phyloP scores from a whole-genome alignment of 352 stramenopile genomes.

The Lagenidium giganteum region DNA sequence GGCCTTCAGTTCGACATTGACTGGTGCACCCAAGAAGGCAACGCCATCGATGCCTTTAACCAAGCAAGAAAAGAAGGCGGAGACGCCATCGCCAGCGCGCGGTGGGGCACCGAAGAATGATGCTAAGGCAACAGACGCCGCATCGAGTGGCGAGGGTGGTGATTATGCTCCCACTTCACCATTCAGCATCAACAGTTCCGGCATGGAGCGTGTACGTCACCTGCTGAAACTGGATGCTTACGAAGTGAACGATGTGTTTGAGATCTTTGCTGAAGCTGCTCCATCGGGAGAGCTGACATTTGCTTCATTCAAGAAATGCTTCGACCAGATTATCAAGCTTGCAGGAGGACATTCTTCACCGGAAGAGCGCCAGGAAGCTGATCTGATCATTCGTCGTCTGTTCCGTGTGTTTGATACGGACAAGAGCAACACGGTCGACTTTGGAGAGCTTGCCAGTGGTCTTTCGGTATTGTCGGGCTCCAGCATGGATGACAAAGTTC shows the following conservation, averaged over 20 bases:
- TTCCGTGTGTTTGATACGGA: conserved; percentile 84
- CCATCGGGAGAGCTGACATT: conserved; percentile 76
- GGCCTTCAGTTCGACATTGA: no score
- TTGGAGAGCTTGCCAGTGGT: conserved; percentile 79
- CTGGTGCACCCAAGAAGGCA: not conserved
- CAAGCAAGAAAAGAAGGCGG: not conserved
- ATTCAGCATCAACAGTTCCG: conserved; percentile 66
- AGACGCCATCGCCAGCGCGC: conserved; percentile 2
- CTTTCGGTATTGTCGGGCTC: conserved; percentile 81
- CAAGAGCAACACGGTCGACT: conserved; percentile 84
- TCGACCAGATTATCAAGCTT: conserved; percentile 83
- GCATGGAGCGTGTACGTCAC: conserved; percentile 70
- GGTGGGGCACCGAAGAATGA: no score
- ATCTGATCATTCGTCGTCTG: conserved; percentile 74
- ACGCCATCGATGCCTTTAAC: not conserved
- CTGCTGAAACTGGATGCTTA: conserved; percentile 83
- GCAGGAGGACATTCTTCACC: conserved; percentile 59
- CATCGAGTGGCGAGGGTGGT: no score
- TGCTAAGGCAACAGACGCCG: no score
- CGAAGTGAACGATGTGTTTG: conserved; percentile 84
- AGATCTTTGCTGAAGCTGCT: conserved; percentile 83
- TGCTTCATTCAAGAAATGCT: conserved; percentile 83
- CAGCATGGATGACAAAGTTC: conserved; percentile 84
- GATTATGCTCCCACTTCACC: not conserved
- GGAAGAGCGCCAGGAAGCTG: conserved; percentile 71